phyloP scores from a whole-genome alignment of 1,284 basidiomycete genomes.

The Rhizoctonia solani region DNA sequence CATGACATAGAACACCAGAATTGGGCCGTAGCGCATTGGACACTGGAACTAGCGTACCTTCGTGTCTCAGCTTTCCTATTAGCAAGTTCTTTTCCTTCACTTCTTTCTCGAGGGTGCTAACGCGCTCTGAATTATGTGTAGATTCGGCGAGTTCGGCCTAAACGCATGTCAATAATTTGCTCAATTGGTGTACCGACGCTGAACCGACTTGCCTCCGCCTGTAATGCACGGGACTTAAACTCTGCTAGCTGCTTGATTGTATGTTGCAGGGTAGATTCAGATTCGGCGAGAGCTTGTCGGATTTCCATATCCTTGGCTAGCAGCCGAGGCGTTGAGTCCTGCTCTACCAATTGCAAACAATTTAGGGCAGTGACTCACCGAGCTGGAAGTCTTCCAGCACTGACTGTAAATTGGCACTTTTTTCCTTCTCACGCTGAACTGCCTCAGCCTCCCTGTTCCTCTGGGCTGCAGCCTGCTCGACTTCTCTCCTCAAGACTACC shows the following conservation, averaged over 20 bases:
- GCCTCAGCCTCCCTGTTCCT: slow-evolving; percentile 56
- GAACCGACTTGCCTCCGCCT: slow-evolving; percentile 68
- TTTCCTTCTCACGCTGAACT: slow-evolving; percentile 72
- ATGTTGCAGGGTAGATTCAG: slow-evolving; percentile 72
- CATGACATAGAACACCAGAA: not conserved
- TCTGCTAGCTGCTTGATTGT: slow-evolving; percentile 77
- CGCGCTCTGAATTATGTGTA: slow-evolving; percentile 65
- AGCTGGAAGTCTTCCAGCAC: slow-evolving; percentile 95
- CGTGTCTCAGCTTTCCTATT: slow-evolving; percentile 91
- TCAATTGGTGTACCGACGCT: slow-evolving; percentile 35
- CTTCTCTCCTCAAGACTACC: slow-evolving; percentile 64
- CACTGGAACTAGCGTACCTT: slow-evolving; percentile 61
- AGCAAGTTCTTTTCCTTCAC: slow-evolving; percentile 92
- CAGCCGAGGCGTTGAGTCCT: not conserved
- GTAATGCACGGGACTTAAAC: slow-evolving; percentile 82
- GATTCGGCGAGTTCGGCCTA: slow-evolving; percentile 66
- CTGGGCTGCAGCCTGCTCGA: slow-evolving; percentile 64
- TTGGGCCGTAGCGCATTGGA: not conserved
- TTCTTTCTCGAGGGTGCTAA: slow-evolving; percentile 79
- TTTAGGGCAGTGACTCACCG: slow-evolving; percentile 58
- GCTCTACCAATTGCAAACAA: not conserved
- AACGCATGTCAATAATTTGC: not conserved
- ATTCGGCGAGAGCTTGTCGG: slow-evolving; percentile 77
- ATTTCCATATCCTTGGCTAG: slow-evolving; percentile 76
- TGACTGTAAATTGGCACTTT: slow-evolving; percentile 82